Base-by-base conservation (phyloP, 345 rosid species). In the Pistacia integerrima region DNA sequence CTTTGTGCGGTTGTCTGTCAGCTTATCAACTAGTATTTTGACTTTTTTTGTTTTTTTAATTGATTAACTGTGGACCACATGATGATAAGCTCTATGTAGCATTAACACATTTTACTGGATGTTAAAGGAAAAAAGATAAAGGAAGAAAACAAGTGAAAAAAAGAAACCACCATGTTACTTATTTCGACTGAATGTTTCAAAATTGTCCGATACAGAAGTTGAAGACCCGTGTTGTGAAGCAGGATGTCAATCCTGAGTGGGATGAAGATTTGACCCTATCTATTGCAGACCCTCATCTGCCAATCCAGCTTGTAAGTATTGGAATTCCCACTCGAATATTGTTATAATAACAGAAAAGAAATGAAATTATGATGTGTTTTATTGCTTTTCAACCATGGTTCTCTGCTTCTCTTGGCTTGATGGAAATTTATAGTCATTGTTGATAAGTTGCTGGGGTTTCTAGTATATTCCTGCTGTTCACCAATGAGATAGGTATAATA, bases 261-360 rank as follows among this genome's bases (percentile, higher is more conserved):
- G 84, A 93, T 59, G 99, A 93, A 4, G 87, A 84, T 17, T 86
- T 95, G 52, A 95, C 98, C 44, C 92, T 95, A 44, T 88, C 93
- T 4, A 74, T 95, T 64, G 18, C 77, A 4, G 97, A 94, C 78
- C 89, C 94, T 5, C 82, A 17, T 77, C 85, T 87, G 61, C 93
- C 97, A 0, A 13, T 95, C 66, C 85, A 80, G 81, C 70, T 95
- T 65, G 97, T 92, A 83, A 91, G 97, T 76, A 25, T 41, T 52
- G n/a, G 4, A 18, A 11, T 51, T 18, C 18, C 22, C 0, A 20
- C 63, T 20, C 20, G 54, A 38, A 59, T 56, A 11, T 51, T 72
- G 51, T 0, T 17, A n/a, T 58, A 58, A 22, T 58, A 58, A 59
- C 22, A 59, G 33, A n/a, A 3, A 10, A 9, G 11, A 20, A 25